Conservation (phyloP, 345 rosid species). For the Linum tenue region DNA sequence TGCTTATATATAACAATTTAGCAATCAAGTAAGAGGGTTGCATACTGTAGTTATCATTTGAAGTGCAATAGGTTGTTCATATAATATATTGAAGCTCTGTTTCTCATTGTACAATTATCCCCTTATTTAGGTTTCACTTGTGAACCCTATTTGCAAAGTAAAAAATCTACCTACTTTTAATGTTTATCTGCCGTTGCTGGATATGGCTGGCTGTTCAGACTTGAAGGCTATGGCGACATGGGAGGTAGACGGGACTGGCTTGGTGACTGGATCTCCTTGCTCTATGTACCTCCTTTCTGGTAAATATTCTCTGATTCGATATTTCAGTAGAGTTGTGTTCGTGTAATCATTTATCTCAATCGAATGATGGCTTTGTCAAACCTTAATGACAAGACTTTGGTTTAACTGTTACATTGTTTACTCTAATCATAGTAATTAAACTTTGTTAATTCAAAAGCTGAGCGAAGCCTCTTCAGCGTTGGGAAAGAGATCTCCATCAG, state of each 20-base stretch:
- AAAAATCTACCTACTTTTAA: no score
- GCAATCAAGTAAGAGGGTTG: background rate
- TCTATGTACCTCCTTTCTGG: conserved; percentile 94
- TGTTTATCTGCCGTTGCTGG: background rate
- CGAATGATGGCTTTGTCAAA: background rate
- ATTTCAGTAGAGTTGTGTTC: background rate
- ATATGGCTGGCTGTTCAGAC: conserved; percentile 30
- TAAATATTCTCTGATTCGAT: conserved; percentile 16
- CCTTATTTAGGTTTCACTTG: no score
- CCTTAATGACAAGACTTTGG: background rate
- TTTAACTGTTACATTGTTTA: background rate
- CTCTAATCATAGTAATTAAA: background rate
- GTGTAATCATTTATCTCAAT: background rate
- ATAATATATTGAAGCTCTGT: background rate
- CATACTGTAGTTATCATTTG: background rate
- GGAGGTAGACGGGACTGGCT: conserved; percentile 90
- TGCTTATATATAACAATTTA: background rate
- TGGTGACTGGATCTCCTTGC: conserved; percentile 45
- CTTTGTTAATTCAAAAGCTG: conserved; percentile 33
- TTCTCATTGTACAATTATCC: background rate
- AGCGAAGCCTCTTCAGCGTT: conserved; percentile 29
- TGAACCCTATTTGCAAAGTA: no score
- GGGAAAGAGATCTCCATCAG: conserved; percentile 74
- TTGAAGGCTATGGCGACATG: conserved; percentile 81
- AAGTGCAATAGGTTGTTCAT: no score